These are phyloP conservation scores for Trypanosoma brucei DNA, from an alignment of 208 protist species.

Conservation along the genomic window DNA sequence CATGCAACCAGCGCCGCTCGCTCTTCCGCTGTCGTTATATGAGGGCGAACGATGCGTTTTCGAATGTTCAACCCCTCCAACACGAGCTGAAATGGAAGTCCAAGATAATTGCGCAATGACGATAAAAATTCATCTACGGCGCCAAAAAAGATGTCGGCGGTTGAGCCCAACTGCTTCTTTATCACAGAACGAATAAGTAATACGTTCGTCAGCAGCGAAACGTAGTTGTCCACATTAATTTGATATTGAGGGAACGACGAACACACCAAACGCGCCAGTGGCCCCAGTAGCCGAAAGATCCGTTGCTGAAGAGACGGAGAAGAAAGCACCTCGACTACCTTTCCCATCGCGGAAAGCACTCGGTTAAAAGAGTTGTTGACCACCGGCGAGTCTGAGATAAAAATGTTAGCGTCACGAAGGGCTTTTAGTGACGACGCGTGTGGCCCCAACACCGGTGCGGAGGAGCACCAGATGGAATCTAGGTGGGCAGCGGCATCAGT, in stretches of 20 bases:
- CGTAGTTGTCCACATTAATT: conserved; percentile 57
- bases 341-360: conserved; percentile 13
- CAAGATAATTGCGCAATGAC: conserved; percentile 55
- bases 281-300: conserved; percentile 18
- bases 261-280: conserved; percentile 22
- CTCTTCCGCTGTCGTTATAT: conserved; percentile 75
- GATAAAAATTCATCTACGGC: conserved; percentile 48
- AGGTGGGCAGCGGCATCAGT: conserved; percentile 24
- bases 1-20: conserved; percentile 27
- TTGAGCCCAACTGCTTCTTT: conserved; percentile 12
- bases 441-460: conserved; percentile 43
- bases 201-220: conserved; percentile 54
- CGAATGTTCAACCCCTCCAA: conserved; percentile 33
- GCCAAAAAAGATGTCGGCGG: conserved; percentile 4
- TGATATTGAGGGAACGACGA: conserved; percentile 24
- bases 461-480: conserved; percentile 41
- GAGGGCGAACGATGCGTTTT: conserved; percentile 37
- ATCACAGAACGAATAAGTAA: conserved; percentile 26
- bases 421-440: conserved; percentile 30
- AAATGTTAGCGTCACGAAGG: conserved; percentile 2
- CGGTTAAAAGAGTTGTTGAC: conserved; percentile 27
- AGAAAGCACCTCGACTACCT: conserved; percentile 3
- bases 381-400: conserved; percentile 35
- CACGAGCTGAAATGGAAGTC: conserved; percentile 64
- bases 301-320: conserved; percentile 21